These are phyloP conservation scores for Nadsonia commutata DNA, from an alignment of 1,139 yeast genomes.

Conservation along the genomic window DNA sequence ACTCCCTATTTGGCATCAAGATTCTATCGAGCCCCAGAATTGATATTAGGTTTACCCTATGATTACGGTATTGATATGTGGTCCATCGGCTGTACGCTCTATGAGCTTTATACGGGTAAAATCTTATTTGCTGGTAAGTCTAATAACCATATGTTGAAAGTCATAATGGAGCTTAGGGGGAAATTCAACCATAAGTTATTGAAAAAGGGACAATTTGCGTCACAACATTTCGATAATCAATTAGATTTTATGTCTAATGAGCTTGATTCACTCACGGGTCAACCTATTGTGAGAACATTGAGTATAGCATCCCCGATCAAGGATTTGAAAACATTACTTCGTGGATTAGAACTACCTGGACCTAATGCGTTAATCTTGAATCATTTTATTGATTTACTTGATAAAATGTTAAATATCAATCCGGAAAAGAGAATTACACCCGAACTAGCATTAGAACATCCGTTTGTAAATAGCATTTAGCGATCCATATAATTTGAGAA, in stretches of 20 bases:
- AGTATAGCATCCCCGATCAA: slow-evolving; percentile 7
- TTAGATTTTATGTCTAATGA: slow-evolving; percentile 17
- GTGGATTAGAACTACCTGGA: slow-evolving; percentile 7
- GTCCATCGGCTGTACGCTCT: slow-evolving; percentile 87
- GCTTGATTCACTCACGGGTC: slow-evolving; percentile 17
- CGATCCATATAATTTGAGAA: no score
- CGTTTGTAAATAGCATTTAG: slow-evolving; percentile 29
- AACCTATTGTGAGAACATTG: slow-evolving; percentile 11
- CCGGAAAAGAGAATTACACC: slow-evolving; percentile 62
- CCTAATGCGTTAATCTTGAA: slow-evolving; percentile 8
- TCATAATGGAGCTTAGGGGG: slow-evolving; percentile 23
- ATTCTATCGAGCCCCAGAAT: slow-evolving; percentile 87
- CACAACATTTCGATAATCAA: slow-evolving; percentile 20
- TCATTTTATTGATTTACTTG: slow-evolving; percentile 38
- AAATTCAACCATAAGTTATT: slow-evolving; percentile 20
- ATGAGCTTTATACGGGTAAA: slow-evolving; percentile 70
- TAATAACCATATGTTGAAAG: slow-evolving; percentile 23
- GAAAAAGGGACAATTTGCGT: slow-evolving; percentile 17
- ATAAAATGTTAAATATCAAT: slow-evolving; percentile 57
- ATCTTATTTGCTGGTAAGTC: slow-evolving; percentile 67
- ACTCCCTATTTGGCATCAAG: slow-evolving; percentile 81
- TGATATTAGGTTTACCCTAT: slow-evolving; percentile 69
- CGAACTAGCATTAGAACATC: slow-evolving; percentile 54
- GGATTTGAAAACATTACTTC: slow-evolving; percentile 12
- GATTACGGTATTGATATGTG: slow-evolving; percentile 73